Base-by-base conservation (phyloP, 2,329 filamentous ascomycete species). In the Fusarium sp. region DNA sequence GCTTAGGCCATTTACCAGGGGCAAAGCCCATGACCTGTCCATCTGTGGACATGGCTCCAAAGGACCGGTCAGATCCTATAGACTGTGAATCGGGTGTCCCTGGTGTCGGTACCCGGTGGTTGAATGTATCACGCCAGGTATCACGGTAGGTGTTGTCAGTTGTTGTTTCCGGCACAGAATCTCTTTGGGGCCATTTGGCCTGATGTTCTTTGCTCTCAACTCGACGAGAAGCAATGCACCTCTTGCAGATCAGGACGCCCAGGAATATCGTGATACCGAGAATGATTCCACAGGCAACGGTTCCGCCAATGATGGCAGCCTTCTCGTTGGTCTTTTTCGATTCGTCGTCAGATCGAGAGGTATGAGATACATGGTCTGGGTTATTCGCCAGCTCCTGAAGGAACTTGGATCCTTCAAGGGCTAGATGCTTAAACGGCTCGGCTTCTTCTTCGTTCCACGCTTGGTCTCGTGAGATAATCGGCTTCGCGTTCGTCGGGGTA, bases 271-370 rank as follows among this genome's bases (percentile, higher is more conserved):
- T 55, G 7, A 67, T 34, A 6, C 62, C 60, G 8, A 75, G 54
- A 10, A 73, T 25, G 14, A 74, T 58, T 6, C 67, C 70, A 11
- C 51, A 60, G 13, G 61, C 65, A 23, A 75, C 31, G 2, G 65
- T 68, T 2, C 72, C 72, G 4, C 72, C 72, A 13, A 73, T 55
- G 13, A 75, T 62, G 33, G 64, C 67, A 20, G 62, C 67, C 25
- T 58, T 69, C 8, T 62, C 20, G n/a, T 61, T 23, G 7, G 54
- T 46, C 11, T 36, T 60, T 18, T 13, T 42, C 8, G 36, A n/a
- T 9, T 46, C n/a, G 3, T 57, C 40, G 4, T 64, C 44, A 9
- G 42, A 33, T 18, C 57, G 54, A 10, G 63, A 34, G 14, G 34
- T 9, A 8, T 55, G 57, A 7, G 33, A 38, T 18, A 49, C 27